Percentiles rank a stretch among this genome's conserved stretches.
Evolutionary conservation across 768 basidiomycete species (phyloP).

Genomic region (Chiua virens): DNA sequence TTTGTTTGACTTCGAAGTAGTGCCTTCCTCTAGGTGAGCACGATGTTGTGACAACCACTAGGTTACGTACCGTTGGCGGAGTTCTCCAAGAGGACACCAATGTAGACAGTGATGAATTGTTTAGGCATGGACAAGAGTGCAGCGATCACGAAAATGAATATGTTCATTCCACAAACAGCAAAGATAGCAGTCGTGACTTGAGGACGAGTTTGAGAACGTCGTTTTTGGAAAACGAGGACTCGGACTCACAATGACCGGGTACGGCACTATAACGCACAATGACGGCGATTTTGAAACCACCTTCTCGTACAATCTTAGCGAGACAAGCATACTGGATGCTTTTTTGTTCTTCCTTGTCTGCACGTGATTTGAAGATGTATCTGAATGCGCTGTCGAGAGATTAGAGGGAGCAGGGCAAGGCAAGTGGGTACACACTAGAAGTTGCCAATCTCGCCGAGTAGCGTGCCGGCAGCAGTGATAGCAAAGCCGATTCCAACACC

Average conservation of each 20-base stretch:
- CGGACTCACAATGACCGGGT: constrained; percentile 75
- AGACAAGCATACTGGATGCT: constrained; percentile 61
- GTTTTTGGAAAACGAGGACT: constrained; percentile 23
- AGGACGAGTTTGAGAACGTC: constrained; percentile 1
- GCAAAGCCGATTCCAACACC: constrained; percentile 85
- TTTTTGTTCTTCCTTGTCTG: constrained; percentile 67
- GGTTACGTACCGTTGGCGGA: constrained; percentile 33
- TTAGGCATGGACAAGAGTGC: constrained; percentile 85
- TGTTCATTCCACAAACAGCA: constrained; percentile 85
- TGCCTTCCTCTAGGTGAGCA: constrained; percentile 14
- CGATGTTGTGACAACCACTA: not conserved
- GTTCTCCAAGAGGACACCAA: constrained; percentile 74
- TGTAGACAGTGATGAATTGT: constrained; percentile 89
- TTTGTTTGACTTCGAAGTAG: constrained; percentile 43
- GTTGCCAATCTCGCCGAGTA: constrained; percentile 84
- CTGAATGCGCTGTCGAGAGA: constrained; percentile 66
- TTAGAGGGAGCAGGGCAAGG: constrained; percentile 10
- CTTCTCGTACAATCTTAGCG: constrained; percentile 73
- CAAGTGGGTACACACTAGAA: constrained; percentile 62
- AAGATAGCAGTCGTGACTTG: constrained; percentile 87
- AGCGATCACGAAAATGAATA: constrained; percentile 74
- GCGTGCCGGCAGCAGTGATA: constrained; percentile 81
- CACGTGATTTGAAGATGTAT: constrained; percentile 71
- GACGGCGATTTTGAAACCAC: constrained; percentile 83
- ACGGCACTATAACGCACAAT: constrained; percentile 79